These are phyloP conservation scores for Gryganskiella cystojenkinii DNA, from an alignment of 192 early-diverging fungal species.

Conservation along the genomic window DNA sequence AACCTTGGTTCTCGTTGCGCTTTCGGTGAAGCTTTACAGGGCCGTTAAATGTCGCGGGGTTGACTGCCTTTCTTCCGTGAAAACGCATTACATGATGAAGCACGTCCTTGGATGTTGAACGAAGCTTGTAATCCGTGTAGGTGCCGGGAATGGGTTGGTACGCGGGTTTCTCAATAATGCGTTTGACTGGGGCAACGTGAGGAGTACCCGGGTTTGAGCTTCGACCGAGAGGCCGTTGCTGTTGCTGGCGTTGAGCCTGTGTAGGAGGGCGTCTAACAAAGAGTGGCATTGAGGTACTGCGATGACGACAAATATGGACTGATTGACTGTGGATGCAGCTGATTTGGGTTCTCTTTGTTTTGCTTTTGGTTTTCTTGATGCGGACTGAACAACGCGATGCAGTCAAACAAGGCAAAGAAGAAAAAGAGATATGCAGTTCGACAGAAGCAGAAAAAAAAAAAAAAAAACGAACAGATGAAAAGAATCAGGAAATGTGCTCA, in stretches of 20 bases:
- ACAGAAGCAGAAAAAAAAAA: too few species aligned
- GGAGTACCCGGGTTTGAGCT: background rate
- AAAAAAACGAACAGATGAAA: too few species aligned
- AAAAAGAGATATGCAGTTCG: too few species aligned
- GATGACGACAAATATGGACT: background rate
- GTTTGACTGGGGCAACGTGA: constrained; percentile 28
- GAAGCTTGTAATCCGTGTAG: constrained; percentile 71
- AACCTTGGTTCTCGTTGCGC: constrained; percentile 33
- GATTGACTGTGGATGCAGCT: too few species aligned
- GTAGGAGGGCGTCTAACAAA: constrained; percentile 28
- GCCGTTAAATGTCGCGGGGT: constrained; percentile 62
- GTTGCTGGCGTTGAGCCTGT: constrained; percentile 23
- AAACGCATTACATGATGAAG: constrained; percentile 78
- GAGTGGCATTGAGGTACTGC: background rate
- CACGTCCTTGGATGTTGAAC: constrained; percentile 64
- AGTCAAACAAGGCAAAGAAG: too few species aligned
- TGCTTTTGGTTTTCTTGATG: too few species aligned
- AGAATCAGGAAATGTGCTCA: too few species aligned
- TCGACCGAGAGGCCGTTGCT: constrained; percentile 8
- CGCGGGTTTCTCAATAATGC: constrained; percentile 19
- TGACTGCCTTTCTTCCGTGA: constrained; percentile 61
- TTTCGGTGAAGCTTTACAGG: constrained; percentile 70
- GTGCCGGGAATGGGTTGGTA: constrained; percentile 46
- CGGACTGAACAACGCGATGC: too few species aligned
- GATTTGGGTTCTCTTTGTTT: too few species aligned